Conservation (phyloP, 139 green algal genomes). For the Eudorina sp. region DNA sequence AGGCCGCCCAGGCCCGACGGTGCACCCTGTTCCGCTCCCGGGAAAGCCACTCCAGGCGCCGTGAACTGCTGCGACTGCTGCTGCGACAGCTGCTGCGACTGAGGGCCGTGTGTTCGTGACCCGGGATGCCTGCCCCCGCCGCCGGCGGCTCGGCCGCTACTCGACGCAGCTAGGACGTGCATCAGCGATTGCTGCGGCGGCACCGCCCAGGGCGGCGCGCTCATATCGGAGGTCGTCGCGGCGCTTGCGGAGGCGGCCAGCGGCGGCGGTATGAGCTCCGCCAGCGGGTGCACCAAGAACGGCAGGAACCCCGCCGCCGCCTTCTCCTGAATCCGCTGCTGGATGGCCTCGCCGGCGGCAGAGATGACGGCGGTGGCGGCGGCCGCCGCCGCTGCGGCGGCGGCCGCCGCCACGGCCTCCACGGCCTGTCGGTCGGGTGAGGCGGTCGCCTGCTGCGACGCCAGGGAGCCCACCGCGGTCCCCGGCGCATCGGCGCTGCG, state of each 20-base stretch:
- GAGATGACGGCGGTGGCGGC: slow-evolving; percentile 81
- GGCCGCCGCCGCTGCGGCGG: slow-evolving; percentile 73
- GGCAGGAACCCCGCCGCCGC: slow-evolving; percentile 59
- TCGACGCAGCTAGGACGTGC: slow-evolving; percentile 15
- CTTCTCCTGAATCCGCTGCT: slow-evolving; percentile 75
- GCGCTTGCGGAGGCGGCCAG: background rate
- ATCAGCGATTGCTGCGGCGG: slow-evolving; percentile 10
- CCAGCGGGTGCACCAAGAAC: slow-evolving; percentile 51
- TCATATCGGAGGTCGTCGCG: slow-evolving; percentile 32
- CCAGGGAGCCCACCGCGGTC: background rate
- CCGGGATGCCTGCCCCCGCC: background rate
- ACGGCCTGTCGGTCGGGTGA: slow-evolving; percentile 66
- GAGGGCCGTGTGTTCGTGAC: background rate
- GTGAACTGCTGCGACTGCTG: slow-evolving; percentile 30
- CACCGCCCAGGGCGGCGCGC: background rate
- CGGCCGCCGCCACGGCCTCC: slow-evolving; percentile 75
- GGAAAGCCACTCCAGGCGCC: no score
- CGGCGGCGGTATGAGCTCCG: slow-evolving; percentile 39
- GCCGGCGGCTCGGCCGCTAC: background rate
- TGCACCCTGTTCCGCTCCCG: background rate
- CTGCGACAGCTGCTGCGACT: slow-evolving; percentile 19
- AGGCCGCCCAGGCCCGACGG: background rate
- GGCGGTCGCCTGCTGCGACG: background rate
- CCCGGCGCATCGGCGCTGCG: background rate
- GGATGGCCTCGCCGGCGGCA: slow-evolving; percentile 76